Percentiles rank a stretch among this genome's conserved stretches.
Conservation (phyloP, 2,329 filamentous ascomycete species). For the Curvularia lunata region DNA sequence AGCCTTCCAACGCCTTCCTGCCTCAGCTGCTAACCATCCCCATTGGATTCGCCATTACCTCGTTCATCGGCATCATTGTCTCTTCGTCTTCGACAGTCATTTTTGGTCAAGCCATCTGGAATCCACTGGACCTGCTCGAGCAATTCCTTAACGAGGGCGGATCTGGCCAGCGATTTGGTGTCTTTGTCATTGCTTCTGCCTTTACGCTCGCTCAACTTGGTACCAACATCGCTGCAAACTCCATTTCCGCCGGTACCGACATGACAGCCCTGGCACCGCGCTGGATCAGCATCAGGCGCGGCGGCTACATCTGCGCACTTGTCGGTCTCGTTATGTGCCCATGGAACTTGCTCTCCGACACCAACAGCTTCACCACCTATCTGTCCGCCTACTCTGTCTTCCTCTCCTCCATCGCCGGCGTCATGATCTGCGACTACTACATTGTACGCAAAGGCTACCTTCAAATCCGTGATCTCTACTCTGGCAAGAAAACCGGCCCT, state of each 20-base stretch:
- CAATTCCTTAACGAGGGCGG: conserved; percentile 52
- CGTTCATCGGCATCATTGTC: conserved; percentile 71
- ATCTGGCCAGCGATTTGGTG: conserved; percentile 53
- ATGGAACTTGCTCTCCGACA: conserved; percentile 75
- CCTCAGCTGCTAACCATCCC: conserved; percentile 70
- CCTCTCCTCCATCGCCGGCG: conserved; percentile 90
- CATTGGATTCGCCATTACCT: conserved; percentile 67
- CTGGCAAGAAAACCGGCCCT: conserved; percentile 66
- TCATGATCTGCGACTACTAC: conserved; percentile 90
- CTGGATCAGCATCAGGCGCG: conserved; percentile 83
- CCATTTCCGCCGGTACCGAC: conserved; percentile 81
- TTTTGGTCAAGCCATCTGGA: conserved; percentile 51
- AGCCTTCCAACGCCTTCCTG: conserved; percentile 78
- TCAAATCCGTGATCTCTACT: conserved; percentile 79
- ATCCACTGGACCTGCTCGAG: conserved; percentile 51
- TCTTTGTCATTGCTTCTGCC: conserved; percentile 61
- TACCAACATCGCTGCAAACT: conserved; percentile 88
- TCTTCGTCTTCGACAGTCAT: conserved; percentile 55
- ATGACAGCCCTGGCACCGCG: conserved; percentile 80
- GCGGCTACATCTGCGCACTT: conserved; percentile 81
- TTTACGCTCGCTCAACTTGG: conserved; percentile 77
- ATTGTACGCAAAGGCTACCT: conserved; percentile 81
- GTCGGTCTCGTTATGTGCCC: conserved; percentile 87
- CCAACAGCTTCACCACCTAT: conserved; percentile 89
- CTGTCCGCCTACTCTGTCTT: conserved; percentile 92